These are phyloP conservation scores for Talaromyces rugulosus DNA, from an alignment of 2,329 filamentous ascomycete genomes.

Conservation along the genomic window DNA sequence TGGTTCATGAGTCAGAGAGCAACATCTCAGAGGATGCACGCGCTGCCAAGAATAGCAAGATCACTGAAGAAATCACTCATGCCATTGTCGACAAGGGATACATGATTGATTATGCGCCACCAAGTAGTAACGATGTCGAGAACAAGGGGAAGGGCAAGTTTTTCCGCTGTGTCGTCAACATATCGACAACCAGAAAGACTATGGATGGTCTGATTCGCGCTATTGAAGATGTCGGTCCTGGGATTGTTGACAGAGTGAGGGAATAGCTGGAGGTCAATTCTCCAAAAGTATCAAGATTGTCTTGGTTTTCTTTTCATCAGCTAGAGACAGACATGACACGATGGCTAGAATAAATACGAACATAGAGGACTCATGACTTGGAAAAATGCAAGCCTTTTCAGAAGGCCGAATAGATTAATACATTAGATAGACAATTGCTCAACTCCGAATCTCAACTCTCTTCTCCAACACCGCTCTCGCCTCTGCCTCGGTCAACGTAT, in stretches of 20 bases:
- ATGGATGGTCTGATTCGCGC: slow-evolving; percentile 59
- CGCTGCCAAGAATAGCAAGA: slow-evolving; percentile 48
- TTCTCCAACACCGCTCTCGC: slow-evolving; percentile 44
- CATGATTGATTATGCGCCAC: slow-evolving; percentile 65
- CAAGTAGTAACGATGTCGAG: slow-evolving; percentile 41
- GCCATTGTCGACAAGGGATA: slow-evolving; percentile 57
- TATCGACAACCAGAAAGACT: slow-evolving; percentile 56
- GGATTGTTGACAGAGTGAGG: slow-evolving; percentile 27
- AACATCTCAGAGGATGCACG: slow-evolving; percentile 30
- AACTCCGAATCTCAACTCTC: slow-evolving; percentile 41
- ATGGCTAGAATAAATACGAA: too few relatives aligned
- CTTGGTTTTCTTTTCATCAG: too few relatives aligned
- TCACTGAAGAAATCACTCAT: slow-evolving; percentile 54
- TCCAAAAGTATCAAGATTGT: not conserved
- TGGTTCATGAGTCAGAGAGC: slow-evolving; percentile 35
- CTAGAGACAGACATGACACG: too few relatives aligned
- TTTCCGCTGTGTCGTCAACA: slow-evolving; percentile 66
- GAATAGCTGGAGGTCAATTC: not conserved
- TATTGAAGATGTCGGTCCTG: slow-evolving; percentile 48
- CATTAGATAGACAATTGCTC: not conserved
- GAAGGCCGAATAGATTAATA: not conserved
- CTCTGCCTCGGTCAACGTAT: slow-evolving; percentile 41
- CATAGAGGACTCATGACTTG: too few relatives aligned
- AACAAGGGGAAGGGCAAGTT: slow-evolving; percentile 59
- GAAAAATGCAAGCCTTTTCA: too few relatives aligned